These are phyloP conservation scores for Cladosporium halotolerans DNA, from an alignment of 2,329 filamentous ascomycete species.

Conservation along the genomic window DNA sequence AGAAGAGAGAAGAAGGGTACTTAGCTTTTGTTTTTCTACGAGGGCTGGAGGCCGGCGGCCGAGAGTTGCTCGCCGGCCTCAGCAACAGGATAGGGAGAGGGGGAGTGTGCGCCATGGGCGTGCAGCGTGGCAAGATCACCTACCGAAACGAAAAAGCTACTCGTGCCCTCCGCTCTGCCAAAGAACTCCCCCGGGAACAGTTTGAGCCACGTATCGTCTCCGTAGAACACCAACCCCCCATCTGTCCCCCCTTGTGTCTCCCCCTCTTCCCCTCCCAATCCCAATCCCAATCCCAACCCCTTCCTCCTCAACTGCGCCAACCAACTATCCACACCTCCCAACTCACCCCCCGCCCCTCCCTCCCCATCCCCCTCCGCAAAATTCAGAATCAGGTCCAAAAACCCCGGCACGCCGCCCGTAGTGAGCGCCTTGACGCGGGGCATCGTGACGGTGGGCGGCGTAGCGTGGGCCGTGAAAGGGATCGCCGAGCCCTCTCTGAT, in stretches of 20 bases:
- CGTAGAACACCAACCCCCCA: slow-evolving; percentile 71
- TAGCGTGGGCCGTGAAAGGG: slow-evolving; percentile 91
- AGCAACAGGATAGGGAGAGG: background rate
- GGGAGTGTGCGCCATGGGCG: too few species aligned
- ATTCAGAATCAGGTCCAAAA: slow-evolving; percentile 93
- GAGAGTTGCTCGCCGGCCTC: too few species aligned
- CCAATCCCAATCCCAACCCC: slow-evolving; percentile 22
- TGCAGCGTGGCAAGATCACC: slow-evolving; percentile 35
- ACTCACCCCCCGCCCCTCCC: slow-evolving; percentile 51
- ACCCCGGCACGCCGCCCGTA: slow-evolving; percentile 95
- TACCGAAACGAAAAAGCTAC: slow-evolving; percentile 96
- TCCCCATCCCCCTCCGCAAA: slow-evolving; percentile 90
- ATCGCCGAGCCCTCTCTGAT: slow-evolving; percentile 78
- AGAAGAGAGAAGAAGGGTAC: slow-evolving; percentile 9
- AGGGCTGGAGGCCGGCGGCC: background rate
- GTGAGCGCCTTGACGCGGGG: slow-evolving; percentile 95
- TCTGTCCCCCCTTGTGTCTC: slow-evolving; percentile 54
- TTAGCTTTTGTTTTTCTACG: slow-evolving; percentile 1
- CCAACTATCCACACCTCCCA: slow-evolving; percentile 91
- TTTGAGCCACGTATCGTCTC: slow-evolving; percentile 97
- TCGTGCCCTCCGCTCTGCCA: slow-evolving; percentile 80
- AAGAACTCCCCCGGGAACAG: slow-evolving; percentile 78
- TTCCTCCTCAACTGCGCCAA: slow-evolving; percentile 79
- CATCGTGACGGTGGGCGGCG: slow-evolving; percentile 98
- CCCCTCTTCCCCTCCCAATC: background rate